Conservation (phyloP, 257 asterid genomes). For the Ilex asprella region DNA sequence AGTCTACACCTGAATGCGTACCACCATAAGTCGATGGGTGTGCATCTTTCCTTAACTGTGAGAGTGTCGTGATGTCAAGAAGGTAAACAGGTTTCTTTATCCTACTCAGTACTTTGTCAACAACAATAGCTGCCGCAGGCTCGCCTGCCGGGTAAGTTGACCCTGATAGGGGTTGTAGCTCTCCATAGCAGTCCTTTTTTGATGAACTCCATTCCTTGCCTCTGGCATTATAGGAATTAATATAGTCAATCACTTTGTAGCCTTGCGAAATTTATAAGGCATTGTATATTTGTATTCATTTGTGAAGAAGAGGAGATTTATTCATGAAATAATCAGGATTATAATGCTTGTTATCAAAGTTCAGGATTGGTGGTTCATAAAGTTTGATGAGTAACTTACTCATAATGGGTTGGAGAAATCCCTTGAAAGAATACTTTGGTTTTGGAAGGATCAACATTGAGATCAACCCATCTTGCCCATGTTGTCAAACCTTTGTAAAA, state of each 20-base stretch:
- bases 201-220: constrained; percentile 48
- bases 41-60: constrained; percentile 72
- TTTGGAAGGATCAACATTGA: constrained; percentile 46
- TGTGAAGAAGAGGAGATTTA: too few relatives aligned
- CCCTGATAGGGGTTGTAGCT: constrained; percentile 45
- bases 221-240: constrained; percentile 22
- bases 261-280: too few relatives aligned
- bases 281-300: too few relatives aligned
- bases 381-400: constrained; percentile 26
- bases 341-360: too few relatives aligned
- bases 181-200: constrained; percentile 51
- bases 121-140: constrained; percentile 47
- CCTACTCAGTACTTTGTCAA: constrained; percentile 37
- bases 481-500: constrained; percentile 59
- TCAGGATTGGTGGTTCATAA: too few relatives aligned
- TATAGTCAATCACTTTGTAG: too few relatives aligned
- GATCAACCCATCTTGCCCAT: constrained; percentile 62
- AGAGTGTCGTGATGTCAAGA: constrained; percentile 57
- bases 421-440: constrained; percentile 67
- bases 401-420: constrained; percentile 59
- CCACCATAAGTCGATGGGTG: constrained; percentile 69
- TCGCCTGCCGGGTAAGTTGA: constrained; percentile 52
- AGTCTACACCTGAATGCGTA: constrained; percentile 42
- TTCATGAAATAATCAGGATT: too few relatives aligned
- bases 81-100: constrained; percentile 40